These are phyloP conservation scores for Xerocomellus intermedius DNA, from an alignment of 768 basidiomycete genomes.

Conservation along the genomic window DNA sequence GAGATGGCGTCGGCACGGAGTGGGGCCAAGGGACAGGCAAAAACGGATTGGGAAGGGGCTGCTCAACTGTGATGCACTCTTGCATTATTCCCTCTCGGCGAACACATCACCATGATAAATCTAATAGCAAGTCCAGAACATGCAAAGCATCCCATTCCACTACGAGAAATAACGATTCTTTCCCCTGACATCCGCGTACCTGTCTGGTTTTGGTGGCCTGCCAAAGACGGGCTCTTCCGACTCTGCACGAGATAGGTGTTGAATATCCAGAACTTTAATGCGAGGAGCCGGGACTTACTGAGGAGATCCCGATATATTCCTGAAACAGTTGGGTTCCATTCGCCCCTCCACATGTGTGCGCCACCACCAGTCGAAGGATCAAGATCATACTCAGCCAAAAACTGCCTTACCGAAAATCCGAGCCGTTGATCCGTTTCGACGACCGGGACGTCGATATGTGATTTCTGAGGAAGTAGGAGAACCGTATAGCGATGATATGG, in stretches of 20 bases:
- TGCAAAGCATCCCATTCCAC: not conserved
- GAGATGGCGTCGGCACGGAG: slow-evolving; percentile 79
- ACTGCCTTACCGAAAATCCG: slow-evolving; percentile 66
- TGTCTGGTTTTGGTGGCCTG: slow-evolving; percentile 29
- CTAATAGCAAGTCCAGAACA: not conserved
- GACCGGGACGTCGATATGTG: slow-evolving; percentile 41
- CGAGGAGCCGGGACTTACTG: slow-evolving; percentile 45
- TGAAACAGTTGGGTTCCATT: slow-evolving; percentile 67
- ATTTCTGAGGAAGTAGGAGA: slow-evolving; percentile 73
- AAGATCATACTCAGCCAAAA: slow-evolving; percentile 54
- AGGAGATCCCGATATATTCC: slow-evolving; percentile 65
- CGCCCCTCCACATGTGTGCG: slow-evolving; percentile 79
- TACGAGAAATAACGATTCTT: slow-evolving; percentile 31
- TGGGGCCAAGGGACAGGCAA: slow-evolving; percentile 73
- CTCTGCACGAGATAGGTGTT: slow-evolving; percentile 11
- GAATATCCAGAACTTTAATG: not conserved
- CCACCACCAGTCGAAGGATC: slow-evolving; percentile 62
- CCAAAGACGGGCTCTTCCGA: slow-evolving; percentile 25
- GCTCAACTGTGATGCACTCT: slow-evolving; percentile 89
- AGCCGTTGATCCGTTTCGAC: slow-evolving; percentile 47
- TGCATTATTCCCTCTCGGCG: slow-evolving; percentile 40
- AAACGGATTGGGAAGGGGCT: slow-evolving; percentile 88
- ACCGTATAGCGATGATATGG: slow-evolving; percentile 87
- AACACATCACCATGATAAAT: not conserved
- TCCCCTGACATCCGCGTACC: slow-evolving; percentile 29